phyloP scores from a whole-genome alignment of 768 basidiomycete species.

The Hericium erinaceus region DNA sequence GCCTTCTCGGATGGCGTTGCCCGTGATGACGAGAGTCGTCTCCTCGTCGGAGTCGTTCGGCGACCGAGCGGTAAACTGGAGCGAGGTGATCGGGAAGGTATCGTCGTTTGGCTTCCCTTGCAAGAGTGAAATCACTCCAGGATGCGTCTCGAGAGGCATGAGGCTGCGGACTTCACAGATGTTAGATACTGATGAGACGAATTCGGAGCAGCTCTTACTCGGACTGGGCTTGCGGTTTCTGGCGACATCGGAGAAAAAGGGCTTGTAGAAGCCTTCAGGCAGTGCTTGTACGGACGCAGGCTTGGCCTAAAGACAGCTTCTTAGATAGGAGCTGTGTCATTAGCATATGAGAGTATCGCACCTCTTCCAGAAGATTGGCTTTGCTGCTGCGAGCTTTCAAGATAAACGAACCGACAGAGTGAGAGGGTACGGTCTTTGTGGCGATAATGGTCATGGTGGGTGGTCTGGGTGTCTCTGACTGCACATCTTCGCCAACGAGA shows the following conservation, averaged over 20 bases:
- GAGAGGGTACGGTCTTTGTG: too few relatives aligned
- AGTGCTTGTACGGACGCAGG: conserved; percentile 18
- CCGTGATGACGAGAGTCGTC: conserved; percentile 43
- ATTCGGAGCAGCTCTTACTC: conserved; percentile 34
- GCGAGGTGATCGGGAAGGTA: conserved; percentile 82
- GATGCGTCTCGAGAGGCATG: conserved; percentile 66
- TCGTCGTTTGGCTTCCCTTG: conserved; percentile 87
- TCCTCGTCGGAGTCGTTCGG: conserved; percentile 38
- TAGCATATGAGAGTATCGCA: too few relatives aligned
- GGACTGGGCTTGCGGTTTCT: conserved; percentile 45
- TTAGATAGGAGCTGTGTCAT: too few relatives aligned
- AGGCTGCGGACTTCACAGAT: conserved; percentile 42
- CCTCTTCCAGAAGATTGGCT: too few relatives aligned
- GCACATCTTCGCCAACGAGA: too few relatives aligned
- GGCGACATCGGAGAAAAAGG: conserved; percentile 54
- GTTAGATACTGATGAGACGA: not conserved
- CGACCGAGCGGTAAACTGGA: conserved; percentile 54
- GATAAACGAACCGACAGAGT: too few relatives aligned
- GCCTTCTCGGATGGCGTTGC: conserved; percentile 49
- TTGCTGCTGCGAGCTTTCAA: too few relatives aligned
- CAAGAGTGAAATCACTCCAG: conserved; percentile 71
- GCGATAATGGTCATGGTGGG: too few relatives aligned
- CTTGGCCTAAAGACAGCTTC: not conserved
- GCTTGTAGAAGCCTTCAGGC: conserved; percentile 43
- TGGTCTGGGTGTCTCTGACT: too few relatives aligned